A percentile compares a stretch with the other conserved stretches of the same genome.
These are phyloP conservation scores for Pugionium dolabratum DNA, from an alignment of 345 rosid genomes.

Conservation along the genomic window DNA sequence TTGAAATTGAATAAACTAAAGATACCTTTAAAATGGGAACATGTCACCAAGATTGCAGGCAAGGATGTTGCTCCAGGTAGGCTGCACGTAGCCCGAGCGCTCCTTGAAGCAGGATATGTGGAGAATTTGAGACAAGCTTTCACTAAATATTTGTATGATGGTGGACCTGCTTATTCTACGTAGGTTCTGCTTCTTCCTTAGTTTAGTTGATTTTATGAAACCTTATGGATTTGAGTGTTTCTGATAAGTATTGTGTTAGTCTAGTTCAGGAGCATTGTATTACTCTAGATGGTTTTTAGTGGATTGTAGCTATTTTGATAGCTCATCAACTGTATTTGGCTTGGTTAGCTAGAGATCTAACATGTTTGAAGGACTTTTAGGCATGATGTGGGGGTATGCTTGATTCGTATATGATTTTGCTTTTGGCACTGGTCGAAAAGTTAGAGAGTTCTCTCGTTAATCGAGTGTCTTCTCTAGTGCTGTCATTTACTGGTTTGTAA, in stretches of 20 bases:
- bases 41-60: constrained; percentile 82
- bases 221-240: constrained; percentile 10
- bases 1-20: constrained; percentile 76
- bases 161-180: constrained; percentile 94
- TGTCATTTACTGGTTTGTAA: not conserved
- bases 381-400: not conserved
- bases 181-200: constrained; percentile 35
- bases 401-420: constrained; percentile 15
- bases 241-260: not conserved
- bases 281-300: not conserved
- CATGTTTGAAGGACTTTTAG: constrained; percentile 13
- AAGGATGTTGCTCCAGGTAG: constrained; percentile 94
- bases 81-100: constrained; percentile 90
- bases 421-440: not conserved
- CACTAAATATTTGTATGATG: constrained; percentile 75
- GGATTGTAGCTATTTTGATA: not conserved
- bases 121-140: constrained; percentile 90
- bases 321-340: not conserved
- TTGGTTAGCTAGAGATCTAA: not conserved
- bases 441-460: not conserved
- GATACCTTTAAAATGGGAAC: constrained; percentile 86
- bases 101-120: constrained; percentile 91
- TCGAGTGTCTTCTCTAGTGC: not conserved
- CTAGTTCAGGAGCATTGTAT: not conserved
- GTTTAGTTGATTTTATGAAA: not conserved